Evolutionary conservation across 768 basidiomycete genomes (phyloP), one percentile per base, ranked within the genome.

Genomic region (Agrocybe praecox): DNA sequence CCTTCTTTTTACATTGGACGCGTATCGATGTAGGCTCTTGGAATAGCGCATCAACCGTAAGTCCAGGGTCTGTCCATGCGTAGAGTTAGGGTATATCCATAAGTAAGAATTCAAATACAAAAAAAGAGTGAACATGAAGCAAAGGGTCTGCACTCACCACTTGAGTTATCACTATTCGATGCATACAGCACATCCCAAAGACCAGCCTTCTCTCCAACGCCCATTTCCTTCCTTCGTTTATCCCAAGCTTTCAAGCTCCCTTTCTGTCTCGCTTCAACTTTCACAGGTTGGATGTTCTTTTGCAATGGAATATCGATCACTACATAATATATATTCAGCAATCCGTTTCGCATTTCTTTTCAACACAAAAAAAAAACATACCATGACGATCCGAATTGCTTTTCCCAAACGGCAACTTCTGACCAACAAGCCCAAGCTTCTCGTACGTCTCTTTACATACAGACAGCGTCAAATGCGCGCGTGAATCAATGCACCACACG

Each of bases 401-500:
- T 73, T 62, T 81, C 12, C 36, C 82, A 69, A 84, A 87, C 0
- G 84, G 80, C 44, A 88, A 56, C 23, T 73, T 76, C 55, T 71
- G 69, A 5, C 90, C 89, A 0, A 82, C 74, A 15, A 90, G 62
- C 1, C 89, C 88, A 8, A 90, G 75, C 7, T 70, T 69, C 60
- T 88, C 80, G 65, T 90, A 90, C 0, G 83, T 82, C 17, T 74
- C 72, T 66, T 84, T 85, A 43, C 75, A 75, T 6, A 86, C 75
- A 22, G 74, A 81, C 18, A 90, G 66, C 0, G 85, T 85, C 56
- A 91, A 68, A 44, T 84, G 61, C 3, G 86, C 85, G 17, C 86
- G 80, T 2, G 78, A 74, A 62, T 90, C 88, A 53, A 90, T 74
- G 63, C 86, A 88, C 90, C 90, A 92, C 2, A 76, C 77, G 57